These are phyloP conservation scores for Camellia oleifera DNA, from an alignment of 179 eudicot genomes.

Conservation along the genomic window DNA sequence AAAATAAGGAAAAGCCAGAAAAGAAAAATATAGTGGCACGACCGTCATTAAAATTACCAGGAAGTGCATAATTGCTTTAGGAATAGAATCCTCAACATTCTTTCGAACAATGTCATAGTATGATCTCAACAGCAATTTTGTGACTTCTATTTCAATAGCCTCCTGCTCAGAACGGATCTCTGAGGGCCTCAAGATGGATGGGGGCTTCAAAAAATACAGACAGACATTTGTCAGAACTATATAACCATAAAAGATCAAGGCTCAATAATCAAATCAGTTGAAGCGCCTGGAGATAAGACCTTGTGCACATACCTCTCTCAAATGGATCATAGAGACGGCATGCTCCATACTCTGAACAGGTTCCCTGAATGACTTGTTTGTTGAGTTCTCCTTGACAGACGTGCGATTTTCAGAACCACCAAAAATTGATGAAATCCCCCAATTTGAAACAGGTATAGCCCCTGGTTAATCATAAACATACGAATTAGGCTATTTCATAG, in stretches of 20 bases:
- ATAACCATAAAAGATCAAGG: background rate
- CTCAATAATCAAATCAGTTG: background rate
- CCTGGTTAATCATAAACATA: constrained; percentile 36
- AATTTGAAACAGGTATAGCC: constrained; percentile 43
- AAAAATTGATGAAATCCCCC: constrained; percentile 92
- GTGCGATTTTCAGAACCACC: constrained; percentile 56
- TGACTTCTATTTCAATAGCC: constrained; percentile 68
- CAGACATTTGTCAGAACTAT: background rate
- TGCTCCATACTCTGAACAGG: constrained; percentile 62
- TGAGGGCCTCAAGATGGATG: constrained; percentile 75
- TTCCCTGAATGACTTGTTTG: constrained; percentile 48
- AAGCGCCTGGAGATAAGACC: background rate
- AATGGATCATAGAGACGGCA: constrained; percentile 56
- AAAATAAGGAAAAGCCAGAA: background rate
- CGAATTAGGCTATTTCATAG: background rate
- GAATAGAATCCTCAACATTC: constrained; percentile 83
- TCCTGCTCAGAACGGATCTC: constrained; percentile 72
- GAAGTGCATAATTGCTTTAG: constrained; percentile 96
- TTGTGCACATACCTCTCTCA: constrained; percentile 63
- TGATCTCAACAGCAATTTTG: constrained; percentile 76
- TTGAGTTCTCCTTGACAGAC: constrained; percentile 52
- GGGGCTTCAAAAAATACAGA: constrained; percentile 53
- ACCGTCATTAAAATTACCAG: constrained; percentile 48
- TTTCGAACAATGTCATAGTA: constrained; percentile 89
- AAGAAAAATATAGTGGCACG: background rate